These are phyloP conservation scores for Amorphotheca resinae DNA, from an alignment of 495 filamentous ascomycete species.

Conservation along the genomic window DNA sequence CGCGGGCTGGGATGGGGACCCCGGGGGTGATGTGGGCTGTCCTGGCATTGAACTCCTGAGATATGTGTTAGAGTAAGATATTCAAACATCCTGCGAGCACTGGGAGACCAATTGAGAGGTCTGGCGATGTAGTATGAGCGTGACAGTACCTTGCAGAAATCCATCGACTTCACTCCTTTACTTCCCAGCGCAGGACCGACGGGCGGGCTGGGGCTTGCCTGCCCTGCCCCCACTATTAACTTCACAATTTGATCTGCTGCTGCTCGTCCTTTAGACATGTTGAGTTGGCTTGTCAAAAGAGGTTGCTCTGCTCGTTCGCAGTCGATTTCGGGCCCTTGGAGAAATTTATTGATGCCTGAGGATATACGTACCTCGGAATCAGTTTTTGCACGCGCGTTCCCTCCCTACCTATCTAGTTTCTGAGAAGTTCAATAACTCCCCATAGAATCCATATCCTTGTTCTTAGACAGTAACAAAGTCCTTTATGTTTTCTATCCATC, in stretches of 20 bases:
- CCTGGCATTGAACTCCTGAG: slow-evolving; percentile 92
- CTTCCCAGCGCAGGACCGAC: slow-evolving; percentile 93
- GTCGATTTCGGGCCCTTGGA: not conserved
- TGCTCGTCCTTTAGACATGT: slow-evolving; percentile 66
- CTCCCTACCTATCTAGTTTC: too few species aligned
- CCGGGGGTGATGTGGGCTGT: slow-evolving; percentile 75
- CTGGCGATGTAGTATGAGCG: not conserved
- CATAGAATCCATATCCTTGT: too few species aligned
- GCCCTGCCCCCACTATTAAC: slow-evolving; percentile 95
- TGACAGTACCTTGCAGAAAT: slow-evolving; percentile 83
- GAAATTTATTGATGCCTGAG: not conserved
- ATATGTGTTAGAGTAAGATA: not conserved
- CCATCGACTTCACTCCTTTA: slow-evolving; percentile 98
- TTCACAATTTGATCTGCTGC: slow-evolving; percentile 84
- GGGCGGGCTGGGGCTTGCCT: slow-evolving; percentile 90
- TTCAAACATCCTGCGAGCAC: not conserved
- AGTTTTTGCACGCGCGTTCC: too few species aligned
- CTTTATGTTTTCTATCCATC: too few species aligned
- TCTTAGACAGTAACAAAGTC: too few species aligned
- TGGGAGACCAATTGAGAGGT: not conserved
- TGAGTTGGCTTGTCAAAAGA: slow-evolving; percentile 13
- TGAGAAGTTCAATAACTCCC: too few species aligned
- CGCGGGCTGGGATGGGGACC: slow-evolving; percentile 76
- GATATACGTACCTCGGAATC: not conserved
- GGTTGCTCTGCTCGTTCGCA: too few species aligned